These are phyloP conservation scores for Vitis rupestris DNA, from an alignment of 164 flowering plant genomes.

Conservation along the genomic window DNA sequence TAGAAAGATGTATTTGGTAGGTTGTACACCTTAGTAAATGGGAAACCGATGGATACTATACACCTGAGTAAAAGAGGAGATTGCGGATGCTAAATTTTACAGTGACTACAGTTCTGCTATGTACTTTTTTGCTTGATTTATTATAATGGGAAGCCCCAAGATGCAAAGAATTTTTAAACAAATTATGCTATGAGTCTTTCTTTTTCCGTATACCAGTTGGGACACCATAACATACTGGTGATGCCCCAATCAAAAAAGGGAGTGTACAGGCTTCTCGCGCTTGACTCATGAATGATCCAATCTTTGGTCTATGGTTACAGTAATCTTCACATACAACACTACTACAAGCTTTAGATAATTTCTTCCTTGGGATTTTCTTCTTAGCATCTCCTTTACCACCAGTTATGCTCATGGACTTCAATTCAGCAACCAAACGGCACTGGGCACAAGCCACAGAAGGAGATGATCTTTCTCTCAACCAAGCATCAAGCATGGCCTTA, in stretches of 20 bases:
- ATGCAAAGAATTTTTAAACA: no score
- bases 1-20: no score
- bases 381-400: constrained; percentile 26
- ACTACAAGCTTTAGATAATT: constrained; percentile 17
- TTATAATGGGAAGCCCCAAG: background rate
- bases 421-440: constrained; percentile 35
- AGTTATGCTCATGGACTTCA: constrained; percentile 34
- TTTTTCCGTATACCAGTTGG: constrained; percentile 79
- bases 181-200: constrained; percentile 26
- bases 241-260: constrained; percentile 76
- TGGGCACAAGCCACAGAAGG: constrained; percentile 19
- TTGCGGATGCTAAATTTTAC: no score
- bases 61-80: no score
- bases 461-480: constrained; percentile 64
- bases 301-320: constrained; percentile 43
- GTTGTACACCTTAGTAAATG: no score
- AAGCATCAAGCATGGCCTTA: constrained; percentile 71
- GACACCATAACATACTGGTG: constrained; percentile 97
- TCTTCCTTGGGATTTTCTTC: constrained; percentile 34
- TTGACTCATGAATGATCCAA: constrained; percentile 75
- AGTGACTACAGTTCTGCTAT: no score
- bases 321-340: constrained; percentile 2
- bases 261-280: constrained; percentile 85
- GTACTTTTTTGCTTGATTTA: no score
- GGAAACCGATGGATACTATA: no score